Evolutionary conservation across 75 land plant genomes (phyloP).

Genomic region (Picea glauca): DNA sequence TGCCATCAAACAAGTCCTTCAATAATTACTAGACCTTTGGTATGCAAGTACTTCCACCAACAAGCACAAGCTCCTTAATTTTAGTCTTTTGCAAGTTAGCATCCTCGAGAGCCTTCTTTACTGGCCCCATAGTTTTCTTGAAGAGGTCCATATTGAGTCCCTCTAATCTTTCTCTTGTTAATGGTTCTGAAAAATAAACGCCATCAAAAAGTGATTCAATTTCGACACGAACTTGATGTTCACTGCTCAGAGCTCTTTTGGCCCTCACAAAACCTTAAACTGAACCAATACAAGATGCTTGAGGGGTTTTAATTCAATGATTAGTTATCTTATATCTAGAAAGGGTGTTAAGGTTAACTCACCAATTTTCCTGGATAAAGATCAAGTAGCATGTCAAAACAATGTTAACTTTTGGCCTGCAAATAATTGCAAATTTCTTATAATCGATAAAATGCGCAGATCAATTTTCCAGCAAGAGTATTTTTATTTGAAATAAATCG

Average conservation of each 20-base stretch:
- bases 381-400: too few species aligned
- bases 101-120: slow-evolving; percentile 23
- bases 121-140: slow-evolving; percentile 26
- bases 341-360: too few species aligned
- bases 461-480: too few species aligned
- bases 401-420: too few species aligned
- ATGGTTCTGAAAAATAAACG: slow-evolving; percentile 28
- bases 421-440: too few species aligned
- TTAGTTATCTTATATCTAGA: too few species aligned
- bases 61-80: slow-evolving; percentile 26
- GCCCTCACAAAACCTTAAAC: too few species aligned
- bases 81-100: slow-evolving; percentile 18
- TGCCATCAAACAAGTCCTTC: slow-evolving; percentile 66
- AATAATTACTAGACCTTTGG: slow-evolving; percentile 66
- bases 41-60: slow-evolving; percentile 26
- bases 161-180: slow-evolving; percentile 41
- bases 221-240: slow-evolving; percentile 39
- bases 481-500: too few species aligned
- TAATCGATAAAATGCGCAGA: too few species aligned
- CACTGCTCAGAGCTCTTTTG: slow-evolving; percentile 41
- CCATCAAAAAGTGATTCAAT: slow-evolving; percentile 43
- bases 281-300: too few species aligned
- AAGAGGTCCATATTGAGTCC: slow-evolving; percentile 43
- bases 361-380: too few species aligned
- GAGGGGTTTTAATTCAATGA: too few species aligned